phyloP scores from a whole-genome alignment of 176 grass and related monocot species.

The Oropetium thomaeum region DNA sequence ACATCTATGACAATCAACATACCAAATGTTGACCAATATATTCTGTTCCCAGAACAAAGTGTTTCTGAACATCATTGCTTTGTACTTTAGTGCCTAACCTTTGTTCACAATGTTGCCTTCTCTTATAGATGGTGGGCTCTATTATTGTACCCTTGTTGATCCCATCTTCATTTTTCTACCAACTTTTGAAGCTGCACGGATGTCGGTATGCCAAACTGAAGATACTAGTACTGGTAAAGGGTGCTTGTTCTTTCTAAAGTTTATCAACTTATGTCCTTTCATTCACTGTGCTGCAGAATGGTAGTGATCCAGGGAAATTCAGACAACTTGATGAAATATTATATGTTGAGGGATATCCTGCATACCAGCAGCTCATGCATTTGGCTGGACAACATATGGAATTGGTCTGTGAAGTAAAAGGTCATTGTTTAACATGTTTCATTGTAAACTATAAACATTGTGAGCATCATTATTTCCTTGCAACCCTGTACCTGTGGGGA shows the following conservation, averaged over 20 bases:
- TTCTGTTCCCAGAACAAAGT: background rate
- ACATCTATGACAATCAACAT: background rate
- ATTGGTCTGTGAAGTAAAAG: conserved; percentile 86
- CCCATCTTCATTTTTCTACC: conserved; percentile 84
- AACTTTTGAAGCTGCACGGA: conserved; percentile 65
- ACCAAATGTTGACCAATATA: background rate
- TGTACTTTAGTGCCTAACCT: background rate
- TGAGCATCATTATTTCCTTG: conserved; percentile 4
- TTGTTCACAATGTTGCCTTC: conserved; percentile 7
- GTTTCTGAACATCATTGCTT: background rate
- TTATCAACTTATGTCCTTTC: background rate
- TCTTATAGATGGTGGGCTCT: conserved; percentile 82
- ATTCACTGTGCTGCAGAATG: conserved; percentile 48
- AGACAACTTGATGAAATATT: conserved; percentile 94
- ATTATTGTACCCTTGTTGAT: conserved; percentile 73
- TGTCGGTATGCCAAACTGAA: conserved; percentile 52
- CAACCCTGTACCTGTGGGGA: background rate
- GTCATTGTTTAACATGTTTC: conserved; percentile 33
- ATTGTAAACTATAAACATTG: background rate
- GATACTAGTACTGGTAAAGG: conserved; percentile 7
- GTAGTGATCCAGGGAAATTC: conserved; percentile 72
- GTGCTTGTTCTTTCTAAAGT: conserved; percentile 7
- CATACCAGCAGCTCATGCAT: conserved; percentile 68
- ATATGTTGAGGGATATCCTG: conserved; percentile 89
- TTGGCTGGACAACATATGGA: conserved; percentile 68